Evolutionary conservation across 495 filamentous ascomycete genomes (phyloP).

Genomic region (Pyrenula massariospora): DNA sequence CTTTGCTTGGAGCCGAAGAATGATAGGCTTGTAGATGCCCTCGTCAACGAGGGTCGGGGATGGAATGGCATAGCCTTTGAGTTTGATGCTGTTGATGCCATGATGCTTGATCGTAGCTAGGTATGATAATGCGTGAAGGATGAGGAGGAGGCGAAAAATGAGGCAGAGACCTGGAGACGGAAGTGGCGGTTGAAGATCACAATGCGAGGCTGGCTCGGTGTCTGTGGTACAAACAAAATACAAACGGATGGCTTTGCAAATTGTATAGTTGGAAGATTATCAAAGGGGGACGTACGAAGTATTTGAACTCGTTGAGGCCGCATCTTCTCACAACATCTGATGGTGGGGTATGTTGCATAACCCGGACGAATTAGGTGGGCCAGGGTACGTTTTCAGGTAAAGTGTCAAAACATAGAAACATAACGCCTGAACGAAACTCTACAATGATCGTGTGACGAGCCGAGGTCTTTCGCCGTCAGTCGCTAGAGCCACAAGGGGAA

Average conservation of each 20-base stretch:
- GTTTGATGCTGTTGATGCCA: constrained; percentile 6
- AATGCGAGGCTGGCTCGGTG: background rate
- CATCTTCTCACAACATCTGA: background rate
- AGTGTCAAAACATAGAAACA: background rate
- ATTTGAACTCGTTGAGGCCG: background rate
- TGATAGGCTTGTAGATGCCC: background rate
- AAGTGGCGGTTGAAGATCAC: background rate
- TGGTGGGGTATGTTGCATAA: background rate
- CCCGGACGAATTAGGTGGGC: too few relatives aligned
- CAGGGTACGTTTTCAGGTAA: too few relatives aligned
- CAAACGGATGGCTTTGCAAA: background rate
- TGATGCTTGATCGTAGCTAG: background rate
- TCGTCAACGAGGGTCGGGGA: background rate
- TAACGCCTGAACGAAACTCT: background rate
- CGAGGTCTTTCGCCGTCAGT: background rate
- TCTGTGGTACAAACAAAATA: background rate
- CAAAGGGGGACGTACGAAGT: background rate
- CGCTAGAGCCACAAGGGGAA: background rate
- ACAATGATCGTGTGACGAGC: background rate
- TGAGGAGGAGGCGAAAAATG: background rate
- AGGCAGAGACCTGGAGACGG: background rate
- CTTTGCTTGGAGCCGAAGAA: background rate
- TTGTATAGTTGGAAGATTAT: background rate
- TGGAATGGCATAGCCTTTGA: background rate
- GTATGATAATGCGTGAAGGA: background rate